Conservation (phyloP, 805 yeast genomes). For the Maudiozyma bulderi region DNA sequence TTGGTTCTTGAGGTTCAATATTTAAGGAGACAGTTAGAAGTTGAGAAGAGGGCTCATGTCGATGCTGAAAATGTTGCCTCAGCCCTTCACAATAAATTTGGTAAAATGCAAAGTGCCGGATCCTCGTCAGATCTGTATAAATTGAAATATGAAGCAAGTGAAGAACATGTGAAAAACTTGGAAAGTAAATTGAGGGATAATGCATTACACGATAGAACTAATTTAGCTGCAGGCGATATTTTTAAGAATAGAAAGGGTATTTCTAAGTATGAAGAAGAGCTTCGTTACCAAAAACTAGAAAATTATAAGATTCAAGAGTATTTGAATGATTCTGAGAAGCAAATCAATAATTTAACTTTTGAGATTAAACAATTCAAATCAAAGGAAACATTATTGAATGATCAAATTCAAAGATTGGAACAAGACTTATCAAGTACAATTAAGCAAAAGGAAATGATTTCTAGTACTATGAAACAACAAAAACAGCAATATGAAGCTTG, state of each 20-base stretch:
- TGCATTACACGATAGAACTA: slow-evolving; percentile 23
- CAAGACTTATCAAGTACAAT: slow-evolving; percentile 48
- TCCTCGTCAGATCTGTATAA: slow-evolving; percentile 32
- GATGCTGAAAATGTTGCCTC: slow-evolving; percentile 40
- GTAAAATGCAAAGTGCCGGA: slow-evolving; percentile 20
- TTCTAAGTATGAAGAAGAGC: slow-evolving; percentile 27
- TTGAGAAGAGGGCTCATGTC: slow-evolving; percentile 41
- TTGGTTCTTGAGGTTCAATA: slow-evolving; percentile 37
- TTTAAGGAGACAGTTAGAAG: slow-evolving; percentile 39
- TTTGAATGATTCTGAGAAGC: slow-evolving; percentile 39
- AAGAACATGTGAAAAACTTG: slow-evolving; percentile 34
- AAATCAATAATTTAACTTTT: slow-evolving; percentile 35
- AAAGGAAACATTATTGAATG: slow-evolving; percentile 31
- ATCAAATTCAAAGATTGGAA: slow-evolving; percentile 37
- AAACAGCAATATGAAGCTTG: slow-evolving; percentile 67
- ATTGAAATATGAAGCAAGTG: slow-evolving; percentile 39
- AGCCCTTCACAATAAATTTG: slow-evolving; percentile 18
- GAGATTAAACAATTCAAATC: slow-evolving; percentile 32
- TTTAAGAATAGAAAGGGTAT: slow-evolving; percentile 22
- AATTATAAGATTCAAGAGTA: slow-evolving; percentile 40
- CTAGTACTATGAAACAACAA: slow-evolving; percentile 48
- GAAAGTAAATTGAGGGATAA: slow-evolving; percentile 29
- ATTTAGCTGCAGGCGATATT: slow-evolving; percentile 18
- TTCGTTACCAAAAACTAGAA: slow-evolving; percentile 22
- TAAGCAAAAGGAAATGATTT: slow-evolving; percentile 47